phyloP scores from a whole-genome alignment of 495 filamentous ascomycete genomes.

The Evansstolkia leycettana region DNA sequence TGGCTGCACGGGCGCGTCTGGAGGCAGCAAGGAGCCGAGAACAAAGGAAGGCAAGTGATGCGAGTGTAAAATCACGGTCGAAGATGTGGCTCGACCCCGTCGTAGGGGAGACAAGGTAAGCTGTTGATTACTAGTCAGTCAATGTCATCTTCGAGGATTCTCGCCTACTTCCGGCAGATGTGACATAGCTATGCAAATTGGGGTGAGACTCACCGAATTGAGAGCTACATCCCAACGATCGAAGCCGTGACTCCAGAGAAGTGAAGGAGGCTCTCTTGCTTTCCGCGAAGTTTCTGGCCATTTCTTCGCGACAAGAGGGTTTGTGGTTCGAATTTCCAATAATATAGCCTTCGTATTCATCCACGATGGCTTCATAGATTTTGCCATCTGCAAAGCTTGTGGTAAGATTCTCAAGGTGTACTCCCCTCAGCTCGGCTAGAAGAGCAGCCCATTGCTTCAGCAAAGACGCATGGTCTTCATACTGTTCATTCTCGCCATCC shows the following conservation, averaged over 20 bases:
- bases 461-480: slow-evolving; percentile 22
- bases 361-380: slow-evolving; percentile 45
- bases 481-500: slow-evolving; percentile 10
- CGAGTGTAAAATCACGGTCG: slow-evolving; percentile 38
- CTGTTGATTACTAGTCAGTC: slow-evolving; percentile 9
- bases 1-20: slow-evolving; percentile 29
- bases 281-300: not conserved
- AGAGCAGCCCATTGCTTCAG: slow-evolving; percentile 44
- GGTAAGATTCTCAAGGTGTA: slow-evolving; percentile 42
- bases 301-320: no score
- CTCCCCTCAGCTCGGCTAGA: slow-evolving; percentile 32
- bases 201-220: slow-evolving; percentile 32
- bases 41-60: slow-evolving; percentile 48
- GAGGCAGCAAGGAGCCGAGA: slow-evolving; percentile 46
- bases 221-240: slow-evolving; percentile 22
- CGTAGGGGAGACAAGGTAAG: slow-evolving; percentile 20
- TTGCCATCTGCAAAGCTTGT: slow-evolving; percentile 47
- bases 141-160: not conserved
- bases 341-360: slow-evolving; percentile 41
- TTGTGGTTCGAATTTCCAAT: not conserved
- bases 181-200: not conserved
- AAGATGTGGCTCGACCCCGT: slow-evolving; percentile 22
- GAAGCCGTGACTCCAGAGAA: slow-evolving; percentile 17
- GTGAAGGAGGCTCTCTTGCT: not conserved
- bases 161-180: not conserved